A percentile compares a stretch with the other conserved stretches of the same genome.
Evolutionary conservation across 2,329 filamentous ascomycete genomes (phyloP).

Genomic region (Stemphylium vesicarium): DNA sequence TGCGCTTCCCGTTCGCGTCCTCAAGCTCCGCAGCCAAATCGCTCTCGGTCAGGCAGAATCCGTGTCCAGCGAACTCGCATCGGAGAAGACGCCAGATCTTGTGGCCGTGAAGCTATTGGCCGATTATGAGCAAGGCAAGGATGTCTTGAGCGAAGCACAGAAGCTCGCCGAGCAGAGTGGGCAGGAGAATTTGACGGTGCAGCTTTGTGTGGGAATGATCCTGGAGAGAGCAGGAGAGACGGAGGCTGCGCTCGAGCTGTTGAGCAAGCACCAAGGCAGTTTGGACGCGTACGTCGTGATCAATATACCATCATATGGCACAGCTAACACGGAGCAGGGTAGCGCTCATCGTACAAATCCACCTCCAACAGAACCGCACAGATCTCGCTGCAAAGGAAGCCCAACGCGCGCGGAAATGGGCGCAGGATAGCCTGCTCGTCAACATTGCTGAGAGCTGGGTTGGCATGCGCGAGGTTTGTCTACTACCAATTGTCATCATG

Average conservation of each 20-base stretch:
- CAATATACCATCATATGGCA: neutral
- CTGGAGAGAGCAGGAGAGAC: slow-evolving; percentile 79
- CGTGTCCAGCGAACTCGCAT: slow-evolving; percentile 71
- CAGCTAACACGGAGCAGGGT: slow-evolving; percentile 61
- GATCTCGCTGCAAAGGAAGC: slow-evolving; percentile 93
- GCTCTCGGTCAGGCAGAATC: slow-evolving; percentile 79
- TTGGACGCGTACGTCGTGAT: slow-evolving; percentile 66
- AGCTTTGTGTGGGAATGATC: slow-evolving; percentile 81
- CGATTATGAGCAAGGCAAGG: slow-evolving; percentile 58
- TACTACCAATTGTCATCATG: neutral
- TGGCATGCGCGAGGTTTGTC: slow-evolving; percentile 78
- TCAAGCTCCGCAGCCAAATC: slow-evolving; percentile 82
- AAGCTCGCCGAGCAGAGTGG: slow-evolving; percentile 69
- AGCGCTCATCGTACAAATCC: slow-evolving; percentile 87
- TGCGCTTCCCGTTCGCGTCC: slow-evolving; percentile 74
- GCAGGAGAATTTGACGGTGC: slow-evolving; percentile 76
- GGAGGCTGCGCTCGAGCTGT: slow-evolving; percentile 82
- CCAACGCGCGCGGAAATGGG: slow-evolving; percentile 84
- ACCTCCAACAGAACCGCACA: slow-evolving; percentile 87
- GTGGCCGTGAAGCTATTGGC: slow-evolving; percentile 79
- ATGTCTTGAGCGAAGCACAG: slow-evolving; percentile 66
- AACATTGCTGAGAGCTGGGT: slow-evolving; percentile 97
- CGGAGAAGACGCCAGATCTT: slow-evolving; percentile 72
- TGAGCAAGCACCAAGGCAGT: slow-evolving; percentile 84
- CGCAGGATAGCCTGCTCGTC: slow-evolving; percentile 90